Percentiles rank a stretch among this genome's conserved stretches.
These are phyloP conservation scores for Ramalina peruviana DNA, from an alignment of 495 filamentous ascomycete species.

Conservation along the genomic window DNA sequence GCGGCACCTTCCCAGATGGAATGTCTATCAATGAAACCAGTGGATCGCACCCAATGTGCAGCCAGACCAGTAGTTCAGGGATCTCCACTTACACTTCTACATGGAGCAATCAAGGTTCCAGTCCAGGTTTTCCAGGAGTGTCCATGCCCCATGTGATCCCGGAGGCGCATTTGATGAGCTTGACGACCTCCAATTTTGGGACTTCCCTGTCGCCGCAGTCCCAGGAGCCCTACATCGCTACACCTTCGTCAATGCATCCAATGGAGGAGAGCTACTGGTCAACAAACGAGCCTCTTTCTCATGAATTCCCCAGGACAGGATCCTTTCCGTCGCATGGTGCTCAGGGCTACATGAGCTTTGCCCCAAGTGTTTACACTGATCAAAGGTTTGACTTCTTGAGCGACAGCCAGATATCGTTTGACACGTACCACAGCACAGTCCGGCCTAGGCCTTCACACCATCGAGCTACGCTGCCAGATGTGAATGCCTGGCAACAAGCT, in stretches of 20 bases:
- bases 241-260: background rate
- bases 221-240: background rate
- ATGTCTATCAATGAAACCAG: background rate
- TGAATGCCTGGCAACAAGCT: background rate
- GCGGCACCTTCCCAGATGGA: background rate
- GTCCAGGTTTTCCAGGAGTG: background rate
- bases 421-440: background rate
- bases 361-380: background rate
- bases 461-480: background rate
- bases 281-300: background rate
- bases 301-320: background rate
- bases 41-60: conserved; percentile 2
- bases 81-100: background rate
- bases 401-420: background rate
- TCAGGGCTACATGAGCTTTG: background rate
- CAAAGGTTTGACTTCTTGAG: background rate
- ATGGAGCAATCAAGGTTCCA: background rate
- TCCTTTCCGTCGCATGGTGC: background rate
- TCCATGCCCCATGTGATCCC: background rate
- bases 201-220: background rate
- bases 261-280: conserved; percentile 1
- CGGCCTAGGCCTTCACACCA: background rate
- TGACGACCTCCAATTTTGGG: background rate
- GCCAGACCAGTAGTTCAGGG: conserved; percentile 1
- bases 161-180: background rate